Evolutionary conservation across 345 rosid genomes (phyloP), one percentile per base, ranked within the genome.

Genomic region (Anastatica hierochuntica): DNA sequence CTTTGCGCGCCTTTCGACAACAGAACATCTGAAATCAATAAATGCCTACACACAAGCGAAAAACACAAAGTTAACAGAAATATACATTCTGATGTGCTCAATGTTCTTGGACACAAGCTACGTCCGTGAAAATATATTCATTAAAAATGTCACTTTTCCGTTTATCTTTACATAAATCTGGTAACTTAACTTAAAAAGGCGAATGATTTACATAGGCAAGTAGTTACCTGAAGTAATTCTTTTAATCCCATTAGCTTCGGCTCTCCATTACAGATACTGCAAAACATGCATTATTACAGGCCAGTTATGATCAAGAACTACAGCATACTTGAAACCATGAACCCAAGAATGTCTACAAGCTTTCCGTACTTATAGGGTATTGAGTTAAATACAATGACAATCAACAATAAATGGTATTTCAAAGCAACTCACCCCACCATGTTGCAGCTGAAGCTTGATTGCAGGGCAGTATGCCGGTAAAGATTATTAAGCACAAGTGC

Each of bases 361-460:
- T 16, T 43, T 10, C 19, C 60, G 29, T 31, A 26, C n/a, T n/a
- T n/a, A n/a, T n/a, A n/a, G n/a, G n/a, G n/a, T n/a, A n/a, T n/a
- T n/a, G n/a, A n/a, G n/a, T n/a, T n/a, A n/a, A n/a, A n/a, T n/a
- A n/a, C 46, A 43, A 46, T 12, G 15, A n/a, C 36, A 39, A 3
- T 17, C 13, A 41, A 56, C 12, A 53, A 50, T 6, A 49, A 18
- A 43, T 44, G 52, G 14, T 58, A 43, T n/a, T 15, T 43, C 27
- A 48, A 57, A 60, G 55, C 10, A 49, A 58, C 98, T 75, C 71
- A 90, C 96, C 95, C 77, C 33, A 90, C 94, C 94, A 87, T 90
- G 76, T 90, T 90, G 84, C 96, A 90, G 74, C 84, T 84, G 67
- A 90, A 90, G 70, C 92, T 78, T 56, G 98, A 84, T 66, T 90